These are phyloP conservation scores for Cladorrhinum sp. DNA, from an alignment of 2,329 filamentous ascomycete species.

Conservation along the genomic window DNA sequence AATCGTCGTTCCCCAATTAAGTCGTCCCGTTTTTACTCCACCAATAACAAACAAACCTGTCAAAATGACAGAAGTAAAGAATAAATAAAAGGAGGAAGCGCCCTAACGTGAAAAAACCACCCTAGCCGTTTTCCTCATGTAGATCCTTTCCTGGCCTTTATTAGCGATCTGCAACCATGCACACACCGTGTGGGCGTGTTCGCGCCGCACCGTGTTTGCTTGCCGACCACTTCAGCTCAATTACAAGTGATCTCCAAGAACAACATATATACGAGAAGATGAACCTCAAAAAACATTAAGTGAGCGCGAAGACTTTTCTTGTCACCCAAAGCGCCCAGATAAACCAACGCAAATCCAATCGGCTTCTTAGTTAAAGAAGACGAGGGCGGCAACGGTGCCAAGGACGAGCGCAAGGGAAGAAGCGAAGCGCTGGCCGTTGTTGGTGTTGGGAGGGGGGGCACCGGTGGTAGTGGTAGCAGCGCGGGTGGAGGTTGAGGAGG, in stretches of 20 bases:
- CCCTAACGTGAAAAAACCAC: neutral
- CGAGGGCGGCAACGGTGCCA: conserved; percentile 38
- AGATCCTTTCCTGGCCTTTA: neutral
- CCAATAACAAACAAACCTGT: neutral
- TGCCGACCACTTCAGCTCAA: neutral
- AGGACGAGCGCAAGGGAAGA: conserved; percentile 42
- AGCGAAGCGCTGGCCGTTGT: conserved; percentile 37
- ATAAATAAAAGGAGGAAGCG: neutral
- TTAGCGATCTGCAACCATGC: neutral
- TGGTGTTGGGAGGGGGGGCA: conserved; percentile 31
- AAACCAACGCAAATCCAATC: conserved; percentile 11
- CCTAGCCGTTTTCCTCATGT: neutral
- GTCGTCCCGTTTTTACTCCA: neutral
- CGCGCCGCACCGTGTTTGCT: neutral
- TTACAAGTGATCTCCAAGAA: conserved; percentile 15
- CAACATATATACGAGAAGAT: conserved; percentile 24
- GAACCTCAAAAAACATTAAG: conserved; percentile 3
- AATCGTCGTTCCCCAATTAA: neutral
- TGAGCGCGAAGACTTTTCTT: neutral
- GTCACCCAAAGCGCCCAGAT: neutral
- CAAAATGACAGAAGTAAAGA: neutral
- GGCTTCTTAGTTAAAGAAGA: conserved; percentile 41
- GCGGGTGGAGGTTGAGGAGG: conserved; percentile 24
- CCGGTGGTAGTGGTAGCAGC: conserved; percentile 19
- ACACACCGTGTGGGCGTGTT: neutral